Evolutionary conservation across 106 monocot genomes (phyloP).

Genomic region (Dendrobium officinale): DNA sequence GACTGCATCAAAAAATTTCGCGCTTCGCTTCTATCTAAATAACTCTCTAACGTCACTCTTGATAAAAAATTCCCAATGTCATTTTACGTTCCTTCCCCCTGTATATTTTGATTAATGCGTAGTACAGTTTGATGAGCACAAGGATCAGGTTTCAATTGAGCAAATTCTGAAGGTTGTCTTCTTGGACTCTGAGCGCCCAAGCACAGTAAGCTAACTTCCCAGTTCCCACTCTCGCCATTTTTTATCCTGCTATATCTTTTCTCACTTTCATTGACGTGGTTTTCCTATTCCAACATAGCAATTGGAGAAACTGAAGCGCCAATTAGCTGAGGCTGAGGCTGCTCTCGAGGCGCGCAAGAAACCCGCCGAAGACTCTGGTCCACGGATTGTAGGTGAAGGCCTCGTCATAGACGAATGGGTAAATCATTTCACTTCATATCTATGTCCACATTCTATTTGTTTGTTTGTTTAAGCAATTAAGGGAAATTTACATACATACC

Average conservation of each 20-base stretch:
- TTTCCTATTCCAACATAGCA: slow-evolving; percentile 11
- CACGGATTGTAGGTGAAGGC: slow-evolving; percentile 45
- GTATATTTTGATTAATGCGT: slow-evolving; percentile 1
- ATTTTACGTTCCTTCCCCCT: not conserved
- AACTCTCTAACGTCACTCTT: too few relatives aligned
- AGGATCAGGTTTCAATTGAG: slow-evolving; percentile 83
- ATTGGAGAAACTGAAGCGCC: slow-evolving; percentile 48
- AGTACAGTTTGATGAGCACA: slow-evolving; percentile 90
- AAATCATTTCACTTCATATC: not conserved
- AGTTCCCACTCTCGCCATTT: not conserved
- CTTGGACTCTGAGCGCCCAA: slow-evolving; percentile 46
- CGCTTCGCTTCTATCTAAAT: too few relatives aligned
- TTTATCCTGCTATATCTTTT: not conserved
- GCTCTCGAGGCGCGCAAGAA: slow-evolving; percentile 56
- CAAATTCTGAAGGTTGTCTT: slow-evolving; percentile 82
- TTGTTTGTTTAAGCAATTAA: too few relatives aligned
- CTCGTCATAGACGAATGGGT: slow-evolving; percentile 70
- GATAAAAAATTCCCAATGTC: not conserved
- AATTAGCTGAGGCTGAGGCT: slow-evolving; percentile 52
- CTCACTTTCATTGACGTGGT: not conserved
- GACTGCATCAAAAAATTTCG: too few relatives aligned
- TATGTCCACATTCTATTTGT: not conserved
- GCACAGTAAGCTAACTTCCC: slow-evolving; percentile 37
- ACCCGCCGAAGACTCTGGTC: slow-evolving; percentile 42
- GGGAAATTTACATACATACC: too few relatives aligned